These are phyloP conservation scores for Papiliotrema flavescens DNA, from an alignment of 1,284 basidiomycete species.

Conservation along the genomic window DNA sequence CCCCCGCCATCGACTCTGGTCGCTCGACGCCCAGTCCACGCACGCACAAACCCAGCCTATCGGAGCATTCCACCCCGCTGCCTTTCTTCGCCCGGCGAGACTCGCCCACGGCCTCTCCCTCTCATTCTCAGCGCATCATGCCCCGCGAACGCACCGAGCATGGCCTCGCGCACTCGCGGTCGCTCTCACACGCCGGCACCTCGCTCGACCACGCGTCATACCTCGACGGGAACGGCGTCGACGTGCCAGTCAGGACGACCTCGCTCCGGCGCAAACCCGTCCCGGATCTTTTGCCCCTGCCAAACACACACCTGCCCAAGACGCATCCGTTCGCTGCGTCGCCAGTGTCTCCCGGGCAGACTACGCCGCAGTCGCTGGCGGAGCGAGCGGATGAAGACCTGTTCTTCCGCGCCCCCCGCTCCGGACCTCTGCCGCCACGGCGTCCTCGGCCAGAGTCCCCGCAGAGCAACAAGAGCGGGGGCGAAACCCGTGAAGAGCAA, in stretches of 20 bases:
- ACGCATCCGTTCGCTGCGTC: conserved; percentile 8
- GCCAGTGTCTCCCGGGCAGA: not conserved
- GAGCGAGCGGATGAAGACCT: conserved; percentile 1
- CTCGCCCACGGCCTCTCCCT: not conserved
- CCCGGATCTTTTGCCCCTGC: not conserved
- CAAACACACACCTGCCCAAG: not conserved
- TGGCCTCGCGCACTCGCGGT: not conserved
- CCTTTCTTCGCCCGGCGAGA: conserved; percentile 1
- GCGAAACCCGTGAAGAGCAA: not conserved
- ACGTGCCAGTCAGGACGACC: not conserved
- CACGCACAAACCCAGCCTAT: not conserved
- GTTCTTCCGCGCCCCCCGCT: conserved; percentile 1
- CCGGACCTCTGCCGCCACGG: conserved; percentile 2
- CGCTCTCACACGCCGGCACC: not conserved
- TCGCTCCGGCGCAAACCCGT: conserved; percentile 1
- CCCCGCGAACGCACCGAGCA: not conserved
- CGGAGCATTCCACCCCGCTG: not conserved
- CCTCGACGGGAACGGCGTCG: not conserved
- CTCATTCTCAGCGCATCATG: not conserved
- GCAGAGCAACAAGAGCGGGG: not conserved
- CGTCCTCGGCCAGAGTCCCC: not conserved
- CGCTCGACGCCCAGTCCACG: not conserved
- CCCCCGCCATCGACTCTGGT: no score
- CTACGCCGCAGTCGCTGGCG: not conserved
- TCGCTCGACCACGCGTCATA: not conserved